Base-by-base conservation (phyloP, 371 early-diverging fungal species). In the Entomophthora muscae region DNA sequence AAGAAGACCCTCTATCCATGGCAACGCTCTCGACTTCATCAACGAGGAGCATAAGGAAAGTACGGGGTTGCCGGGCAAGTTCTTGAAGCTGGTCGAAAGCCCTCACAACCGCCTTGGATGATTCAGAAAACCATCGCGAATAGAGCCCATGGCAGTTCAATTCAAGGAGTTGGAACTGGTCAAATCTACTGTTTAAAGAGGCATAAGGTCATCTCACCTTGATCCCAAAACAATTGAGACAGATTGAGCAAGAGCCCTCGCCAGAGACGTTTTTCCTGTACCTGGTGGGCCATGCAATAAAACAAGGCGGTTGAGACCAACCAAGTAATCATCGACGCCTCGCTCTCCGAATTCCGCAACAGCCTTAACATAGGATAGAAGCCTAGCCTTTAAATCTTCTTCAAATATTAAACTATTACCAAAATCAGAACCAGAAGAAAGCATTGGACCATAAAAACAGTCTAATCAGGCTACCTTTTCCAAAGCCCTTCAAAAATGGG, bases 201-300 rank as follows among this genome's bases (percentile, higher is more conserved):
- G 24, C 32, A 27, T 30, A 30, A 3, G 21, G 60, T 17, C 24
- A 58, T 10, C 63, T 13, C 57, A 75, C 73, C 78, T 70, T 28
- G 70, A 69, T 10, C 73, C 63, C 21, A 82, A 66, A 33, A 83
- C 69, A 56, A 86, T 79, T 0, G 84, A 71, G 13, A 83, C 66
- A 66, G 82, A 83, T 66, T 85, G 83, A 2, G 85, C 81, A 22
- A 86, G 66, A 1, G 83, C 85, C 52, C 73, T 66, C 66, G 81
- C 78, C 22, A 86, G 73, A 28, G 83, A 76, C 0, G 85, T 83
- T 68, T 86, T 86, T 2, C 87, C 87, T 52, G 82, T 82, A n/a
- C 84, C 80, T 0, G 83, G 83, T 2, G 81, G 80, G 1, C 87
- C 87, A 68, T 86, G 80, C 32, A 85, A 71, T 52, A 84, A 66